Evolutionary conservation across 129 eudicot genomes (phyloP).

Genomic region (Escallonia herrerae): DNA sequence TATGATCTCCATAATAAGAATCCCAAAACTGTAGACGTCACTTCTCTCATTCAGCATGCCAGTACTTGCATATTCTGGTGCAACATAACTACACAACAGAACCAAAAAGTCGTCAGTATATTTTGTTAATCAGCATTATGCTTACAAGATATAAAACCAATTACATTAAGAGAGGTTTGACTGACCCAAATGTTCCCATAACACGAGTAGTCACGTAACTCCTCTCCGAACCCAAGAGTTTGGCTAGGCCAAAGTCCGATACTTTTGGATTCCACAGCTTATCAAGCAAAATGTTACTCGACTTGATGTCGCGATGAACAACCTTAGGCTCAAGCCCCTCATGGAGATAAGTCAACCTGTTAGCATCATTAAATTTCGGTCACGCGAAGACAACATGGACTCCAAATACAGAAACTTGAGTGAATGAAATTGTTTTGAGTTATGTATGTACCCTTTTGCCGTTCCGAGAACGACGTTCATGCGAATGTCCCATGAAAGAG

Average conservation of each 20-base stretch:
- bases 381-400: neutral
- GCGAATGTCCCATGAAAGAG: conserved; percentile 85
- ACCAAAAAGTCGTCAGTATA: neutral
- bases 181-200: conserved; percentile 91
- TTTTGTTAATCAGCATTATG: neutral
- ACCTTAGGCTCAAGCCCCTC: conserved; percentile 94
- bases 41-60: conserved; percentile 91
- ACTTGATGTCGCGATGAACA: conserved; percentile 82
- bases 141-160: too few relatives aligned
- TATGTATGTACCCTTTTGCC: conserved; percentile 67
- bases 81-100: conserved; percentile 53
- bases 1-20: conserved; percentile 74
- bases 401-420: neutral
- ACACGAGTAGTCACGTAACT: conserved; percentile 81
- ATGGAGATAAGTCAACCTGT: conserved; percentile 81
- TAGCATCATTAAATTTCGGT: conserved; percentile 15
- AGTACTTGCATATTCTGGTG: conserved; percentile 86
- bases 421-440: neutral
- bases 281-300: conserved; percentile 81
- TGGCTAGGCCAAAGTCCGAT: conserved; percentile 81
- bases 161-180: conserved; percentile 2
- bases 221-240: conserved; percentile 75
- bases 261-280: conserved; percentile 73
- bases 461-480: conserved; percentile 72
- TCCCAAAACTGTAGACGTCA: conserved; percentile 84